phyloP scores from a whole-genome alignment of 176 grass and related monocot genomes.

The Oryza australiensis region DNA sequence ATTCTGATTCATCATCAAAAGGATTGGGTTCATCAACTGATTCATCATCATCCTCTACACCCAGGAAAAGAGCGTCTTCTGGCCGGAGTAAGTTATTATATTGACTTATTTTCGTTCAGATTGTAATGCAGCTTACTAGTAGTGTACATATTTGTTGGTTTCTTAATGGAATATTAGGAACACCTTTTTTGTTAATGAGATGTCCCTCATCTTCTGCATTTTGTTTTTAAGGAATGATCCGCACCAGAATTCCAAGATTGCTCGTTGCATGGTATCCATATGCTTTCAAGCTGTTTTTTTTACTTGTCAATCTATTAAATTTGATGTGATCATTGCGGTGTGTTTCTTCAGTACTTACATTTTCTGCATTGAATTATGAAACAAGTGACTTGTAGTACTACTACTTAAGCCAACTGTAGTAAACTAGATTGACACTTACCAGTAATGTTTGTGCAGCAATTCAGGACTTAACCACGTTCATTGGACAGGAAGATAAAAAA shows the following conservation, averaged over 20 bases:
- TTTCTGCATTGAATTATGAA: background rate
- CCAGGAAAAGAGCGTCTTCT: slow-evolving; percentile 67
- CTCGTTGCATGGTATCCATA: background rate
- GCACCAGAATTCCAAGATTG: background rate
- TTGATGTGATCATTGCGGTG: background rate
- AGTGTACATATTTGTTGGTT: background rate
- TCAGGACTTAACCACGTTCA: background rate
- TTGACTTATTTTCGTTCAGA: background rate
- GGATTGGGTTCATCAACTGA: slow-evolving; percentile 41
- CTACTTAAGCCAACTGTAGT: background rate
- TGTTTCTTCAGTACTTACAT: background rate
- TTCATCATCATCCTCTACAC: slow-evolving; percentile 51
- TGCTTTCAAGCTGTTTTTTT: background rate
- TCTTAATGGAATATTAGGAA: background rate
- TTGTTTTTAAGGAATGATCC: background rate
- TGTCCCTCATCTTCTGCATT: background rate
- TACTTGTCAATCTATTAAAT: background rate
- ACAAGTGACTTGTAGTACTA: background rate
- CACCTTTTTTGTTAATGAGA: background rate
- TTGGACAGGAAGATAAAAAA: background rate
- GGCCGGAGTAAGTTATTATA: slow-evolving; percentile 48
- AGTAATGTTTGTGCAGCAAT: background rate
- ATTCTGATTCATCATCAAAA: slow-evolving; percentile 37
- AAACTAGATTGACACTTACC: background rate
- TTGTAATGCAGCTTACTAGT: background rate